Percentiles rank a stretch among this genome's conserved stretches.
These are phyloP conservation scores for Pyricularia sp. DNA, from an alignment of 2,329 filamentous ascomycete species.

Conservation along the genomic window DNA sequence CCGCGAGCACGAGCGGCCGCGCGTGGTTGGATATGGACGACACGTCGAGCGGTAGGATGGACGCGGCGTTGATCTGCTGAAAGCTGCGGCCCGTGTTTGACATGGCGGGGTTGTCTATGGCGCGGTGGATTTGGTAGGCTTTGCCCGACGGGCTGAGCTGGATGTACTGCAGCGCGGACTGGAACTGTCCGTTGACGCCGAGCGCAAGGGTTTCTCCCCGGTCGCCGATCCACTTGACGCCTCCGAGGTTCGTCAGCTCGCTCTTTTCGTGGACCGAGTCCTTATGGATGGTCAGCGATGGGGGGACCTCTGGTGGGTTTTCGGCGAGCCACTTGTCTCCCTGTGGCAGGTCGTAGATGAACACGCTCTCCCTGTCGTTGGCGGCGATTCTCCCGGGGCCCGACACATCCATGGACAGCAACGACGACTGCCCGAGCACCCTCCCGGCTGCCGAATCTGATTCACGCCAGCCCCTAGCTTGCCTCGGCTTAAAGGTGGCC, in stretches of 20 bases:
- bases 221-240: constrained; percentile 34
- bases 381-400: neutral
- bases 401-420: neutral
- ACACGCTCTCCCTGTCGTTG: constrained; percentile 17
- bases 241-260: neutral
- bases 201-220: constrained; percentile 32
- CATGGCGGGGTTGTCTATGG: neutral
- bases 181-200: constrained; percentile 28
- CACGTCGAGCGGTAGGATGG: constrained; percentile 1
- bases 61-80: neutral
- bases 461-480: neutral
- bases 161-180: constrained; percentile 34
- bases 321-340: constrained; percentile 2
- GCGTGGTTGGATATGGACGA: neutral
- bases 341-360: constrained; percentile 22
- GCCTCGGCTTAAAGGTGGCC: constrained; percentile 11
- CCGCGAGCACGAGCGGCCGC: constrained; percentile 31
- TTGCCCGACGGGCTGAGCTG: constrained; percentile 33
- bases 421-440: neutral
- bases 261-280: neutral
- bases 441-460: neutral
- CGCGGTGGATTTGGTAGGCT: constrained; percentile 20
- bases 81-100: constrained; percentile 15
- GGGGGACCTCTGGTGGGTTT: neutral
- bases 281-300: neutral